Percentiles rank a stretch among this genome's conserved stretches.
phyloP scores from a whole-genome alignment of 352 stramenopile species.

The Phytophthora pistaciae region DNA sequence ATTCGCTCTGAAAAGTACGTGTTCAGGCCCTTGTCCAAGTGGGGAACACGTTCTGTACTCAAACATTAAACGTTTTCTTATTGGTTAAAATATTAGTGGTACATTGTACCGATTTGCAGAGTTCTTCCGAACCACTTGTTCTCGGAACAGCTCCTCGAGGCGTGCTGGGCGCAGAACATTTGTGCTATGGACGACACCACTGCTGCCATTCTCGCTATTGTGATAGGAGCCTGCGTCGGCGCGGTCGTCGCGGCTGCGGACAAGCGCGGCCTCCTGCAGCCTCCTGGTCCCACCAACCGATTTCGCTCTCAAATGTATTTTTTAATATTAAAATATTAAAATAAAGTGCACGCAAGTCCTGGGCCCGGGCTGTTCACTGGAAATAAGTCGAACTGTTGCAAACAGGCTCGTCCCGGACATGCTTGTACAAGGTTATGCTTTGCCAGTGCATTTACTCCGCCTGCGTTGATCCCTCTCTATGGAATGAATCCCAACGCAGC shows the following conservation, averaged over 20 bases:
- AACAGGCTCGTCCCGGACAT: too few species aligned
- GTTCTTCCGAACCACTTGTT: neutral
- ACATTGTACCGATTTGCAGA: neutral
- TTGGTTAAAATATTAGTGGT: neutral
- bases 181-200: neutral
- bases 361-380: too few species aligned
- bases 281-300: neutral
- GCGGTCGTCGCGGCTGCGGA: neutral
- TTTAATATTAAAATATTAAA: too few species aligned
- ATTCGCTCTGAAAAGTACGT: too few species aligned
- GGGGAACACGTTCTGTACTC: neutral
- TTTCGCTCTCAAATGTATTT: too few species aligned
- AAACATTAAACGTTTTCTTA: neutral
- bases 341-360: too few species aligned
- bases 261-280: neutral
- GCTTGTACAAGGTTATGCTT: too few species aligned
- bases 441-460: too few species aligned
- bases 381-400: too few species aligned
- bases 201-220: neutral
- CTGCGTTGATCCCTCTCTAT: too few species aligned
- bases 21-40: neutral
- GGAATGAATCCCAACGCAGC: too few species aligned
- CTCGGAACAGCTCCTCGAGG: neutral
- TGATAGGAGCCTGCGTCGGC: neutral
- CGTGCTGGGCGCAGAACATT: neutral